Evolutionary conservation across 495 filamentous ascomycete species (phyloP), one percentile per base, ranked within the genome.

Genomic region (Aspergillus heteromorphus): DNA sequence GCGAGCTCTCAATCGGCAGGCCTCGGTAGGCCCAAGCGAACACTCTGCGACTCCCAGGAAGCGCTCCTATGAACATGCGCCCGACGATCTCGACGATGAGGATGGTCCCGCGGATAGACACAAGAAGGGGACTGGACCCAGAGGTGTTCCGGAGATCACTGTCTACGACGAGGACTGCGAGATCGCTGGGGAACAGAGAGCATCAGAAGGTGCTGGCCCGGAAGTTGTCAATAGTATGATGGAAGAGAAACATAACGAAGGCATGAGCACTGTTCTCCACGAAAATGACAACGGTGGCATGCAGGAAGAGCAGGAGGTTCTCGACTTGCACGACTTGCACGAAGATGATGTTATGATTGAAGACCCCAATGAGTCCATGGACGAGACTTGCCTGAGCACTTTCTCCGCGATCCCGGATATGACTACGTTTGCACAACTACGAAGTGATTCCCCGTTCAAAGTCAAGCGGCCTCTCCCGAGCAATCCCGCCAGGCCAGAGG

Each of bases 381-480:
- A 95, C 61, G 91, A 95, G 59, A 92, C 88, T 17, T 87, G 85
- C 38, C 87, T 93, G 62, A 95, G 88, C 69, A 81, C 78, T 13
- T 96, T 95, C 69, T 96, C 91, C 3, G 87, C 88, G 0, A 81
- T 95, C 40, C 89, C 90, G 4, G 89, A 93, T 54, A 84, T 93
- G 83, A 93, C 89, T n/a, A 80, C 84, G 58, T 89, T 95, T 62
- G 86, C 89, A 8, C 81, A 83, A 31, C 68, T 91, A 55, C 67
- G 66, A n/a, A 80, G 81, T 51, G 83, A 83, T 19, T 79, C 75
- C 11, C 80, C 83, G 7, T 68, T 73, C 5, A 82, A 81, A 58
- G 66, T 60, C 11, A 64, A 64, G 27, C 69, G 67, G 48, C 66
- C 67, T 61, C 71, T 75, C 40, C 69, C 48, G 13, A 60, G 55